Evolutionary conservation across 1,139 yeast species (phyloP), one percentile per base, ranked within the genome.

Genomic region (Debaryomyces sp.): DNA sequence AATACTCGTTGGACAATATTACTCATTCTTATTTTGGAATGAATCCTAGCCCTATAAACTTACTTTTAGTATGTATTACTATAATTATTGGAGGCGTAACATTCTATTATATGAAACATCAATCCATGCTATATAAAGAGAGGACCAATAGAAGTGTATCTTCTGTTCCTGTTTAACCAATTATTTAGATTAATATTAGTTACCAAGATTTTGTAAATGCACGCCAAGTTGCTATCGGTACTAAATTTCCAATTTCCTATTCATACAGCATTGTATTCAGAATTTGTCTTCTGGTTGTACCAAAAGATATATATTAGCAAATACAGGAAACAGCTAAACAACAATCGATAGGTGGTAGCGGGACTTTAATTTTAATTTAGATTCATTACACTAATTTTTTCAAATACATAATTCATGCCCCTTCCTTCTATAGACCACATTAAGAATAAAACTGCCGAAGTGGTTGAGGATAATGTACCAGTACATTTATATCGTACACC

Each of bases 41-140:
- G 77, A 68, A 75, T 54, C 80, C 80, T 4, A 55, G 63, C 3
- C 80, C 80, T 4, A 63, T 75, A 46, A 75, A 75, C 52, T 41
- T 57, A 5, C 54, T 61, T 3, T 65, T 75, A 56, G 59, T 73
- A 9, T 36, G 47, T 1, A 39, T 61, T 2, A 71, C 78, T 4
- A 58, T 56, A 6, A 44, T 70, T 8, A 63, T 71, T 50, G 78
- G 80, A 4, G 51, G 59, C 4, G 48, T 54, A 6, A 68, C 70
- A 1, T 64, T 72, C 4, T 46, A 53, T 7, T 75, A 70, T 51
- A 74, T 73, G 13, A 56, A 59, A 35, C 46, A 54, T 18, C 73
- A 72, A 55, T 68, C 73, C 21, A 58, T 52, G 26, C 37, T 53
- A 29, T 67, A 62, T 51, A 60, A 54, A 18, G 43, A 47, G 52